A percentile compares a stretch with the other conserved stretches of the same genome.
These are phyloP conservation scores for Penicillium sp. DNA, from an alignment of 2,329 filamentous ascomycete genomes.

Conservation along the genomic window DNA sequence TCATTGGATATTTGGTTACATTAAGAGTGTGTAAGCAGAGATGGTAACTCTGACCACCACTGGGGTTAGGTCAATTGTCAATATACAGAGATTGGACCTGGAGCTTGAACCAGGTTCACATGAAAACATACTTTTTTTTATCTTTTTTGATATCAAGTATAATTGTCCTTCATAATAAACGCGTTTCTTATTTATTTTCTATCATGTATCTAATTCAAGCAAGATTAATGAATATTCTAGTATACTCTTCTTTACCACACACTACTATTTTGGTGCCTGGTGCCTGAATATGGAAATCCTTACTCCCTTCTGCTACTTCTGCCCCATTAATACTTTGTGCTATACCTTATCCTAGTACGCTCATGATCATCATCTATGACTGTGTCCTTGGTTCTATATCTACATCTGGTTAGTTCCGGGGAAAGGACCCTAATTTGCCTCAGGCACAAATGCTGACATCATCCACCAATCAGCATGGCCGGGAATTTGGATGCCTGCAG, in stretches of 20 bases:
- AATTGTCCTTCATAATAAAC: too few relatives aligned
- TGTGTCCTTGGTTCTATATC: neutral
- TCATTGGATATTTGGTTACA: too few relatives aligned
- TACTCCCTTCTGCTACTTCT: neutral
- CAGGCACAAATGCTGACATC: conserved; percentile 3
- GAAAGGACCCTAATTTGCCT: neutral
- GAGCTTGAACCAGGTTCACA: neutral
- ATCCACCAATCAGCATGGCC: conserved; percentile 21
- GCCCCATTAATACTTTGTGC: neutral
- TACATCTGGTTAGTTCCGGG: neutral
- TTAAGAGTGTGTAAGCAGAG: too few relatives aligned
- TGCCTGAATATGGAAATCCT: too few relatives aligned
- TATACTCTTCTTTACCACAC: too few relatives aligned
- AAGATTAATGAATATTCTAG: too few relatives aligned
- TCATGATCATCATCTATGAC: neutral
- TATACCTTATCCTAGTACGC: neutral
- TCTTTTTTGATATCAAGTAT: too few relatives aligned
- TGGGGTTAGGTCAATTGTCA: neutral
- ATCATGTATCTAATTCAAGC: too few relatives aligned
- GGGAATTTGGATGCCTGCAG: conserved; percentile 33
- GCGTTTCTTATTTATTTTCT: too few relatives aligned
- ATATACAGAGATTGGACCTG: neutral
- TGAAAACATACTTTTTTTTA: neutral
- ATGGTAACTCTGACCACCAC: too few relatives aligned
- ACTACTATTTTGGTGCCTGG: too few relatives aligned